Conservation (phyloP, 441 rosid species). For the Gossypium schwendimanii region DNA sequence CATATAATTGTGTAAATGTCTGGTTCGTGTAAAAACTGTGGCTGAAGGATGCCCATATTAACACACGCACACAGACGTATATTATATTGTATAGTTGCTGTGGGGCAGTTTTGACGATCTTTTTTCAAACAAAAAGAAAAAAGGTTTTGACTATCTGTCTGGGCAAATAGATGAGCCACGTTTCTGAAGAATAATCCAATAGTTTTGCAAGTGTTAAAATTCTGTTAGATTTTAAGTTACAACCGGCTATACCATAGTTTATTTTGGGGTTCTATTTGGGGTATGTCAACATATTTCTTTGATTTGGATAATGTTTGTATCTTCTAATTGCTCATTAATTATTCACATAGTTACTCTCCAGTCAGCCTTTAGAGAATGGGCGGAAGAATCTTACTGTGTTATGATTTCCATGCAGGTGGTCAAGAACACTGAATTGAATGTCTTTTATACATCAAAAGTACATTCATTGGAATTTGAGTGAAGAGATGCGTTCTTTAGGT, state of each 20-base stretch:
- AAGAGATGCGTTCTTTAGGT: background rate
- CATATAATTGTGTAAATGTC: background rate
- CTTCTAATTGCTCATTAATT: background rate
- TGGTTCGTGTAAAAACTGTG: background rate
- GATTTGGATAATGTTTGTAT: background rate
- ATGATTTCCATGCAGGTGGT: conserved; percentile 26
- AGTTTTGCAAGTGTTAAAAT: background rate
- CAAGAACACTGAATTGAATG: conserved; percentile 21
- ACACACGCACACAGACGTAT: background rate
- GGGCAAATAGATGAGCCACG: background rate
- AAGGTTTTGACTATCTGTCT: too few species aligned
- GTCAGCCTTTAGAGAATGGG: background rate
- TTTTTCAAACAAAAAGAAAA: too few species aligned
- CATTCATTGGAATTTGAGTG: background rate
- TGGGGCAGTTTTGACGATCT: background rate
- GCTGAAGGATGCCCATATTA: background rate
- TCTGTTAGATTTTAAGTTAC: background rate
- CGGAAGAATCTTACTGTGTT: background rate
- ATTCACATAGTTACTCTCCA: background rate
- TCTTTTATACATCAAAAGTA: background rate
- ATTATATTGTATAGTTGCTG: background rate
- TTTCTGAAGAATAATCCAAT: background rate
- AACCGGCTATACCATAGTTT: background rate
- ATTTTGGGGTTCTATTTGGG: background rate
- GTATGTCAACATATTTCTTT: background rate